Evolutionary conservation across 805 yeast species (phyloP), one percentile per base, ranked within the genome.

Genomic region (Henningerozyma blattae): DNA sequence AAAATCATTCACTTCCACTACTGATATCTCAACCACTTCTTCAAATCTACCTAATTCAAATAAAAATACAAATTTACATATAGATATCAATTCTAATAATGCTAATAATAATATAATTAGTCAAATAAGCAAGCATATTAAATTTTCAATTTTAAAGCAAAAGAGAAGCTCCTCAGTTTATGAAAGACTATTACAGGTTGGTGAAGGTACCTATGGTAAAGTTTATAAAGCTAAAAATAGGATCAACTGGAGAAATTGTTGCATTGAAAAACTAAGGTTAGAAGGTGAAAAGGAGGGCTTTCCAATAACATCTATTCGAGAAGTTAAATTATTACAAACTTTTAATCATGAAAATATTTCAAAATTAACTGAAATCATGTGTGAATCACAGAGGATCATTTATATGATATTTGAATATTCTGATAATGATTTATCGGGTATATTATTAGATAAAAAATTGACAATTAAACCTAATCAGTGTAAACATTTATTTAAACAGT

Each of bases 191-290:
- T 68, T 72, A 27, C 97, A 91, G 52, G 97, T 91, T 4, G 98
- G 98, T n/a, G 97, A 91, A 58, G 98, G 98, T 8, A 91, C 97
- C 0, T 91, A 91, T 55, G 98, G 98, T 15, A 56, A 54, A 45
- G 61, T 56, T 15, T 56, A 51, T 38, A 56, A 56, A 34, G 95
- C 95, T 0, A 65, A 64, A 32, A 86, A 91, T 52, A 59, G 60
- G 13, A 61, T 72, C 4, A 83, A 95, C 0, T 67, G 72, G 2
- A 75, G 71, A 37, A 61, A 69, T 43, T 91, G 86, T n/a, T 98
- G 98, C 1, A 62, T 91, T 49, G 91, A 91, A 53, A 70, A 78
- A 44, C 64, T 91, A 30, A 60, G 96, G 40, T 66, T 91, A 47
- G 96, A 91, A 50, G 60, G 75, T 6, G 97, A 89, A 53, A 67